A percentile compares a stretch with the other conserved stretches of the same genome.
Conservation (phyloP, 2,329 filamentous ascomycete species). For the Setomelanomma holmii region DNA sequence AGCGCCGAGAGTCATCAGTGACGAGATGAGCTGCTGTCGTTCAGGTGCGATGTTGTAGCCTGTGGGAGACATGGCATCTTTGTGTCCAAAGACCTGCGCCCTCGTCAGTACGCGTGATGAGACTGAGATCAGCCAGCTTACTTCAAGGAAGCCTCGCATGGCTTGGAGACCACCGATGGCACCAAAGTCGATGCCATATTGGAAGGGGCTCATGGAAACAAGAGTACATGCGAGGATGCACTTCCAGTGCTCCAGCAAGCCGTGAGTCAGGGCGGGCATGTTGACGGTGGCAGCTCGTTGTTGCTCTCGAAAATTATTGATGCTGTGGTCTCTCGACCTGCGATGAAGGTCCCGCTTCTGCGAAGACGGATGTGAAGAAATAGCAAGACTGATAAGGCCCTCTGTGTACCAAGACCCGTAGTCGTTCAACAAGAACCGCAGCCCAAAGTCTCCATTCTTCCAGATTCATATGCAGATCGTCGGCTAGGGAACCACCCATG, state of each 20-base stretch:
- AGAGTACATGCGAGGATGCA: conserved; percentile 58
- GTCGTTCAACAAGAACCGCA: background rate
- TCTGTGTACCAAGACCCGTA: background rate
- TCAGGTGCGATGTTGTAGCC: conserved; percentile 55
- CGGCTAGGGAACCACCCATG: conserved; percentile 3
- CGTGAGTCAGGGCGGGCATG: conserved; percentile 31
- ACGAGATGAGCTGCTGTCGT: conserved; percentile 55
- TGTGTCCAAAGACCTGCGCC: conserved; percentile 38
- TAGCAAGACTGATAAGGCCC: background rate
- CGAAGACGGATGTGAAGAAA: background rate
- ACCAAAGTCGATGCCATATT: conserved; percentile 62
- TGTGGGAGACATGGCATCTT: conserved; percentile 36
- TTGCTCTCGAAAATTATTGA: background rate
- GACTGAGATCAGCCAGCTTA: conserved; percentile 16
- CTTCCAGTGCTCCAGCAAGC: conserved; percentile 54
- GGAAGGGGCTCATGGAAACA: conserved; percentile 59
- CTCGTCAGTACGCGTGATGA: background rate
- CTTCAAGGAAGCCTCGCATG: conserved; percentile 59
- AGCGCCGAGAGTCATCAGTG: conserved; percentile 55
- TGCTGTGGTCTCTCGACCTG: no score
- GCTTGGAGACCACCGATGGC: conserved; percentile 60
- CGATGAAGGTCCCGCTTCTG: no score
- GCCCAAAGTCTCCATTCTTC: background rate
- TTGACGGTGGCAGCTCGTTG: background rate
- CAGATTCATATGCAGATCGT: conserved; percentile 13